Evolutionary conservation across 202 grass and related monocot species (phyloP).

Genomic region (Panicum hallii): DNA sequence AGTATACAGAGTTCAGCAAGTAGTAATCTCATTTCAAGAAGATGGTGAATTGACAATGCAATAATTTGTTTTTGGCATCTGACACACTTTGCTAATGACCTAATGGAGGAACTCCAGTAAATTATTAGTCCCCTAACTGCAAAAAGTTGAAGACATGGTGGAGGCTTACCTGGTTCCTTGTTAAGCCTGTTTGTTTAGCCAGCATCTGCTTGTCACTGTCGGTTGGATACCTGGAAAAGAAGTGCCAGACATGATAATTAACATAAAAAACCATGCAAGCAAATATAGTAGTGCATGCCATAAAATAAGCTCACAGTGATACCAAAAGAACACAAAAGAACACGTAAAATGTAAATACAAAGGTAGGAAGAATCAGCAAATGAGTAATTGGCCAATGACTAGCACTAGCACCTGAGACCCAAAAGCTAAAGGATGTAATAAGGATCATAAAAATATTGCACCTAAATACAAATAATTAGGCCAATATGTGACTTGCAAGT

Average conservation of each 20-base stretch:
- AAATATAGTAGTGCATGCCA: not conserved
- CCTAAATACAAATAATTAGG: not conserved
- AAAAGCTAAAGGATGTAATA: not conserved
- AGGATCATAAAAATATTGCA: not conserved
- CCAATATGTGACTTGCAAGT: not conserved
- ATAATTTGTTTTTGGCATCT: not conserved
- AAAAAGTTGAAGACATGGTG: not conserved
- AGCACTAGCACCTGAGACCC: not conserved
- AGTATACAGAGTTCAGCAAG: not conserved
- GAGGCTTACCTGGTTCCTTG: conserved; percentile 79
- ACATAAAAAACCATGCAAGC: not conserved
- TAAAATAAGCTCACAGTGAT: not conserved
- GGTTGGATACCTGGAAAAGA: conserved; percentile 80
- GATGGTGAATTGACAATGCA: not conserved
- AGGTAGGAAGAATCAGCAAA: not conserved
- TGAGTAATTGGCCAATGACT: not conserved
- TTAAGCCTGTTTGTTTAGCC: conserved; percentile 90
- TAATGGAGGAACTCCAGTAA: not conserved
- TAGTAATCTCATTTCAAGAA: not conserved
- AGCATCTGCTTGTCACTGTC: conserved; percentile 94
- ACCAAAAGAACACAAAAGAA: not conserved
- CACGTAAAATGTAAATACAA: not conserved
- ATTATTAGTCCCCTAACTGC: not conserved
- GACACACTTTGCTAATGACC: not conserved
- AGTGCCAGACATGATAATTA: conserved; percentile 25